Conservation (phyloP, 2,329 filamentous ascomycete genomes). For the Chrysoporthe austroafricana region DNA sequence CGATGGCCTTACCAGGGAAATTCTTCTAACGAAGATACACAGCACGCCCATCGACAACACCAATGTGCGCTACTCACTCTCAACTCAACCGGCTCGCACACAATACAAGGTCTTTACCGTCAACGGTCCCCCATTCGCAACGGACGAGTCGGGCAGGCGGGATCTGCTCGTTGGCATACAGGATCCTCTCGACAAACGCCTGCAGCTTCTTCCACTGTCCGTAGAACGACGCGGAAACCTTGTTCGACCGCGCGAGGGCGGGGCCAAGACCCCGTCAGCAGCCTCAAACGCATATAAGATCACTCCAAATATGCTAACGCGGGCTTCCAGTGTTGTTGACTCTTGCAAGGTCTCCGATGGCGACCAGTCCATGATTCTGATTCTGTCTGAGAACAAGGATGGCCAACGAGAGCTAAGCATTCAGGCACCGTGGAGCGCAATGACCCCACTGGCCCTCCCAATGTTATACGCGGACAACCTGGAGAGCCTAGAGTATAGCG, state of each 20-base stretch:
- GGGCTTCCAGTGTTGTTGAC: slow-evolving; percentile 71
- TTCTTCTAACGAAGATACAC: slow-evolving; percentile 73
- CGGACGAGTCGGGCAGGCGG: slow-evolving; percentile 56
- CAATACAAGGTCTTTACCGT: slow-evolving; percentile 71
- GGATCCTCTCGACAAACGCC: slow-evolving; percentile 67
- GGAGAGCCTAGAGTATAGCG: slow-evolving; percentile 60
- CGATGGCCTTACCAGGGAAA: slow-evolving; percentile 71
- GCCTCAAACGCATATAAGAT: slow-evolving; percentile 47
- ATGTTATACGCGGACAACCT: slow-evolving; percentile 62
- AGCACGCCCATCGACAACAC: slow-evolving; percentile 65
- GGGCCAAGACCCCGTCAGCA: slow-evolving; percentile 32
- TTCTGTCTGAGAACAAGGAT: slow-evolving; percentile 67
- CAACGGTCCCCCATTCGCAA: slow-evolving; percentile 58
- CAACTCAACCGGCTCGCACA: slow-evolving; percentile 54
- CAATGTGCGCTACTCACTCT: slow-evolving; percentile 63
- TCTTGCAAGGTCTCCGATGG: slow-evolving; percentile 74
- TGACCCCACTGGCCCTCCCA: slow-evolving; percentile 69
- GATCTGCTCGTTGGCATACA: slow-evolving; percentile 71
- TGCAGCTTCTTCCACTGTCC: slow-evolving; percentile 69
- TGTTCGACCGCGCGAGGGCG: slow-evolving; percentile 36
- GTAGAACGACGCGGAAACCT: slow-evolving; percentile 49
- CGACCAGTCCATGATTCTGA: slow-evolving; percentile 68
- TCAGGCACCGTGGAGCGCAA: slow-evolving; percentile 75
- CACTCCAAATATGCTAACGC: slow-evolving; percentile 54
- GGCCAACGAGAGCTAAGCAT: slow-evolving; percentile 70